Base-by-base conservation (phyloP, 2,329 filamentous ascomycete genomes). In the Paraconiothyrium brasiliense region DNA sequence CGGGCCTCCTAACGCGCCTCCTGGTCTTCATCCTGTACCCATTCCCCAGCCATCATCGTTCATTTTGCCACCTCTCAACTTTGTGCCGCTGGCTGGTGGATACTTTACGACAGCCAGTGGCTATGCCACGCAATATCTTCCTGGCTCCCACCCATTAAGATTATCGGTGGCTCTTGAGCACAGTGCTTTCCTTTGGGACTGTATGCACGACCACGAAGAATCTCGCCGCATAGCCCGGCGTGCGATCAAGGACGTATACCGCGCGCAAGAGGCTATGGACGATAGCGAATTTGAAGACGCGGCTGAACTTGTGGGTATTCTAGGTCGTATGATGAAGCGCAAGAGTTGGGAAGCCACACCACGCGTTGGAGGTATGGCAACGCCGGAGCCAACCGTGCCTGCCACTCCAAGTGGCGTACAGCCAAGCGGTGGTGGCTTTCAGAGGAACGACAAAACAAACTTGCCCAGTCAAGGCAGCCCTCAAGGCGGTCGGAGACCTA, bases 211-310 rank as follows among this genome's bases (percentile, higher is more conserved):
- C 70, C 84, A 87, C 50, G 89, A 94, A 24, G 88, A 84, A 39
- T 93, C 92, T 55, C 86, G 94, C 35, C 86, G 87, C 57, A 79
- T 97, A 14, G 94, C 95, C 11, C 90, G 92, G 71, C 86, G 89
- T 41, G 92, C 94, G 3, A 95, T 98, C 63, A 86, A 91, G 46
- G 93, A 97, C 70, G 94, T 97, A 0, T 97, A 97, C 75, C 91
- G 93, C 60, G 93, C 93, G 1, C 89, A 91, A 57, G 94, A 97
- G 78, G 92, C 92, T 22, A 94, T 98, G 88, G 92, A 96, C 61
- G 94, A 98, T 72, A 93, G 96, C 68, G 96, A 95, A 83, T 99
- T 97, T 75, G 88, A 91, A 67, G 95, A 98, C 77, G 93, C 94
- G 0, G 93, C 93, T 60, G 91, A 94, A 71, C 85, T 97, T 13